A percentile compares a stretch with the other conserved stretches of the same genome.
These are phyloP conservation scores for Talaromyces nanjingensis DNA, from an alignment of 495 filamentous ascomycete genomes.

Conservation along the genomic window DNA sequence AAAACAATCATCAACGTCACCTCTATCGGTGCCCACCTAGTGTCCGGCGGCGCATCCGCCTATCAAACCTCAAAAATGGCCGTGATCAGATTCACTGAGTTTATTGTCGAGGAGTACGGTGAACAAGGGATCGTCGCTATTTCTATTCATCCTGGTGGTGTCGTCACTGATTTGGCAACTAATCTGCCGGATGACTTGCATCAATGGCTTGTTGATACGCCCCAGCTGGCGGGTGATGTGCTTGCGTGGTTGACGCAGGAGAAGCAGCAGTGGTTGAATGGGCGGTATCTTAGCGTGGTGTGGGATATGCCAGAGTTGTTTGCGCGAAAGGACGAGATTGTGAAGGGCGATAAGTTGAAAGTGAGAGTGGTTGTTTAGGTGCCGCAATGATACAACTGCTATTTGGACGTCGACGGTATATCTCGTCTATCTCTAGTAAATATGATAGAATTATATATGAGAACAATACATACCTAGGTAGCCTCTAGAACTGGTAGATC, in stretches of 20 bases:
- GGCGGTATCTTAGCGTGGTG: constrained; percentile 35
- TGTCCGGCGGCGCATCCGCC: constrained; percentile 20
- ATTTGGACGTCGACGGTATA: neutral
- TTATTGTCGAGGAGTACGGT: constrained; percentile 26
- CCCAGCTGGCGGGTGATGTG: constrained; percentile 39
- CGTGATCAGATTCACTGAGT: constrained; percentile 41
- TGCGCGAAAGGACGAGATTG: constrained; percentile 35
- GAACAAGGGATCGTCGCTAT: constrained; percentile 39
- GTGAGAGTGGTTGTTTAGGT: constrained; percentile 26
- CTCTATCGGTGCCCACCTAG: constrained; percentile 33
- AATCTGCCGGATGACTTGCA: constrained; percentile 17
- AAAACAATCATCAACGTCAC: constrained; percentile 43
- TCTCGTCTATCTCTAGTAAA: neutral
- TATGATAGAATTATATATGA: neutral
- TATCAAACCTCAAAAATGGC: constrained; percentile 45
- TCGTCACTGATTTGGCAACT: constrained; percentile 35
- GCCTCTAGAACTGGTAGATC: no score
- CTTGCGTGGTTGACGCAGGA: constrained; percentile 40
- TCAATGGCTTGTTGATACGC: constrained; percentile 32
- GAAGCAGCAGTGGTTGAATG: constrained; percentile 43
- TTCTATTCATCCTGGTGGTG: constrained; percentile 43
- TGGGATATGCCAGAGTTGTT: constrained; percentile 47
- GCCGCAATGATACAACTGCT: no score
- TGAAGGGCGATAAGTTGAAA: constrained; percentile 34
- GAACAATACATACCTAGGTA: neutral